A percentile compares a stretch with the other conserved stretches of the same genome.
Evolutionary conservation across 1,284 basidiomycete genomes (phyloP).

Genomic region (Chondrostereum purpureum): DNA sequence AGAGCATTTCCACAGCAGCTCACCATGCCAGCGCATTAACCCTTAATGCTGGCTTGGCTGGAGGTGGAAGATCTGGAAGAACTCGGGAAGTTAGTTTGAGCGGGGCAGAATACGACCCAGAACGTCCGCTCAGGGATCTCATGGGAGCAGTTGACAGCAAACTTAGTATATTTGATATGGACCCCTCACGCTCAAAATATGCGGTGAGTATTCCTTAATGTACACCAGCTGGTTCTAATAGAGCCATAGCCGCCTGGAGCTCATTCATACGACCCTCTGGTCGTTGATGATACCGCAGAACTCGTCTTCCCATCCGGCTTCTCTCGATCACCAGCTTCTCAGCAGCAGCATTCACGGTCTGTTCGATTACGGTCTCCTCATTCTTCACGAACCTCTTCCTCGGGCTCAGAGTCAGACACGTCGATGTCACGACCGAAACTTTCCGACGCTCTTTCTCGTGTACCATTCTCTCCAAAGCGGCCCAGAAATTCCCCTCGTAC

Average conservation of each 20-base stretch:
- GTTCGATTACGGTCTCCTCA: constrained; percentile 33
- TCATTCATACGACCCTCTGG: constrained; percentile 43
- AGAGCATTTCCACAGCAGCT: constrained; percentile 73
- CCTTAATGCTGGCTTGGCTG: constrained; percentile 72
- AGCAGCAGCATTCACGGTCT: constrained; percentile 21
- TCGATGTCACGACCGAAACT: constrained; percentile 46
- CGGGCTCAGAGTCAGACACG: constrained; percentile 30
- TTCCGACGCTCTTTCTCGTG: constrained; percentile 56
- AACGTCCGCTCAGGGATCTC: constrained; percentile 71
- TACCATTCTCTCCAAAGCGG: constrained; percentile 65
- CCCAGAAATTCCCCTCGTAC: constrained; percentile 38
- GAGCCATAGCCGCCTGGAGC: constrained; percentile 18
- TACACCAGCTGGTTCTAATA: constrained; percentile 2
- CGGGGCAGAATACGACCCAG: constrained; percentile 82
- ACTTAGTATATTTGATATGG: constrained; percentile 46
- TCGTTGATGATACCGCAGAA: constrained; percentile 55
- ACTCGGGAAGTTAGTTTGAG: constrained; percentile 51
- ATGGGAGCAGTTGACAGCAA: constrained; percentile 49
- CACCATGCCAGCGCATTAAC: constrained; percentile 86
- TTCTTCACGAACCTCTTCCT: constrained; percentile 37
- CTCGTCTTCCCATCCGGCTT: constrained; percentile 53
- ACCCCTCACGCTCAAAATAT: constrained; percentile 42
- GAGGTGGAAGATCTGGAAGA: constrained; percentile 36
- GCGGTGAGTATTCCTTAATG: constrained; percentile 28
- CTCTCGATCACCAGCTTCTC: constrained; percentile 27